Evolutionary conservation across 1,139 yeast genomes (phyloP).

Genomic region (Geotrichum aggregatum): DNA sequence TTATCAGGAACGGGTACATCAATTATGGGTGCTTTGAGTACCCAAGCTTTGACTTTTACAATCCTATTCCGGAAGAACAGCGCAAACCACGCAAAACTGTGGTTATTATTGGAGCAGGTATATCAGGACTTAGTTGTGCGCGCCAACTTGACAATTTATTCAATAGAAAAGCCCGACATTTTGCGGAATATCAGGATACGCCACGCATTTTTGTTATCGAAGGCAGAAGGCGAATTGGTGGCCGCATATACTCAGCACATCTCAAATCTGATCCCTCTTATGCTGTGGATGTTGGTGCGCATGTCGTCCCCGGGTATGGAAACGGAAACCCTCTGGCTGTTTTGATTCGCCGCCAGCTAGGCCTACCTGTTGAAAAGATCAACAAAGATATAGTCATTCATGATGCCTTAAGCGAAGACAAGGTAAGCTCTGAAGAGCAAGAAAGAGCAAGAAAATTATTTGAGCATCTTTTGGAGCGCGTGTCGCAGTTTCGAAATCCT

Average conservation of each 20-base stretch:
- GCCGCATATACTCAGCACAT: conserved; percentile 43
- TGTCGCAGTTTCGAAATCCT: conserved; percentile 38
- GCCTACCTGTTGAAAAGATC: conserved; percentile 37
- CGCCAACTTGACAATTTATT: conserved; percentile 42
- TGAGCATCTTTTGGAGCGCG: conserved; percentile 39
- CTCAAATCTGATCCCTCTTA: conserved; percentile 31
- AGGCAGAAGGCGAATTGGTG: conserved; percentile 44
- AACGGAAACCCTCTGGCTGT: conserved; percentile 44
- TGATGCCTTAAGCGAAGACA: conserved; percentile 36
- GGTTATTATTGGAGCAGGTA: conserved; percentile 44
- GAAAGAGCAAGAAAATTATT: conserved; percentile 39
- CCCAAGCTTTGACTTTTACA: conserved; percentile 24
- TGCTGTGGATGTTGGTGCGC: conserved; percentile 44
- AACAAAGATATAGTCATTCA: conserved; percentile 36
- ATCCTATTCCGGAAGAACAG: conserved; percentile 26
- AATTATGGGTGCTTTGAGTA: conserved; percentile 44
- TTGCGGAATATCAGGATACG: conserved; percentile 39
- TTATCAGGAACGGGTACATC: conserved; percentile 43
- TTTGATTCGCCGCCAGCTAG: conserved; percentile 41
- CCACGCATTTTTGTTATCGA: conserved; percentile 43
- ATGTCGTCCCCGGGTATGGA: conserved; percentile 42
- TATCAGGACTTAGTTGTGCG: conserved; percentile 45
- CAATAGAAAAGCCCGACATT: conserved; percentile 36
- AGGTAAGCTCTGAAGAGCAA: conserved; percentile 33
- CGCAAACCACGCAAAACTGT: conserved; percentile 40